These are phyloP conservation scores for Pichia exigua DNA, from an alignment of 805 yeast genomes.

Conservation along the genomic window DNA sequence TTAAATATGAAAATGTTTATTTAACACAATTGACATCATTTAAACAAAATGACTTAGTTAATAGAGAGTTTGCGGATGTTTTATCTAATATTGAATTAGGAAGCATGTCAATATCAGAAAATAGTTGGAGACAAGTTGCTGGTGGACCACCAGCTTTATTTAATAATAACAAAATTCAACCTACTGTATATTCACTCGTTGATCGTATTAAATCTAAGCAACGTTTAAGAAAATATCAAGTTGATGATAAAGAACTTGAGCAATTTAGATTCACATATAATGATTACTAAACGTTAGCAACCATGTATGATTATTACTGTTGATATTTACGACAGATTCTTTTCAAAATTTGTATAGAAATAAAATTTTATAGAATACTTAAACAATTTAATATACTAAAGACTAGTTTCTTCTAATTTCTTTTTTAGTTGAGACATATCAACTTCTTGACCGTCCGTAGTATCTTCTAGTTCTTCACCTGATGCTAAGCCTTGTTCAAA, in stretches of 20 bases:
- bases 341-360: background rate
- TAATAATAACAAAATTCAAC: background rate
- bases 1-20: slow-evolving; percentile 1
- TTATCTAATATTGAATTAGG: slow-evolving; percentile 1
- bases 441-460: slow-evolving; percentile 22
- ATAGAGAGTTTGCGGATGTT: background rate
- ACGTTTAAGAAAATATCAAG: background rate
- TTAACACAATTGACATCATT: background rate
- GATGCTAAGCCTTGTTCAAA: slow-evolving; percentile 85
- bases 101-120: background rate
- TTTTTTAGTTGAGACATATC: slow-evolving; percentile 13
- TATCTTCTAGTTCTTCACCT: slow-evolving; percentile 45
- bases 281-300: background rate
- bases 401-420: slow-evolving; percentile 10
- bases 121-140: slow-evolving; percentile 1
- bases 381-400: background rate
- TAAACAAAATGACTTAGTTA: background rate
- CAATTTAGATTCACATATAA: slow-evolving; percentile 3
- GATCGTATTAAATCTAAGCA: background rate
- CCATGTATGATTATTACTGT: background rate
- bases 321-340: background rate
- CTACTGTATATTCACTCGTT: background rate
- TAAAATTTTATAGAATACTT: background rate
- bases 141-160: slow-evolving; percentile 5
- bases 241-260: background rate